Conservation (phyloP, 768 basidiomycete species). For the Mycena galericulata region DNA sequence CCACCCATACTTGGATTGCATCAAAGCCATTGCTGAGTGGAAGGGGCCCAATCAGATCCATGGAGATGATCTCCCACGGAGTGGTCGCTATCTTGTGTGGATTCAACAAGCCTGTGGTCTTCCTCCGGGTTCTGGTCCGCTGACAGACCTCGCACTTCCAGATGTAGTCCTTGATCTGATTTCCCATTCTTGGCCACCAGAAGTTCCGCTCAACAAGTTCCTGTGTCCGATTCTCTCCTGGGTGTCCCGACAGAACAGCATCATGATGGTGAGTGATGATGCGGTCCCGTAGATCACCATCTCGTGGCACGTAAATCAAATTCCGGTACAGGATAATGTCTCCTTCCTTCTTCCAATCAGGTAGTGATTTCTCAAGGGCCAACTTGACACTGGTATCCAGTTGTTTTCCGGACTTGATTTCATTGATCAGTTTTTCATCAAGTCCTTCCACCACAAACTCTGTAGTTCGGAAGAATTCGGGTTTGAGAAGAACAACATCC, state of each 20-base stretch:
- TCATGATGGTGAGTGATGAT: neutral
- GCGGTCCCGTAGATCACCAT: neutral
- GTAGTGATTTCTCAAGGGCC: neutral
- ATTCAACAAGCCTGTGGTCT: slow-evolving; percentile 1
- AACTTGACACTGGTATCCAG: neutral
- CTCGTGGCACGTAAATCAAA: neutral
- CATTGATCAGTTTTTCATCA: neutral
- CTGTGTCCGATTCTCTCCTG: too few species aligned
- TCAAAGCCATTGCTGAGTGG: neutral
- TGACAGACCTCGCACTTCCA: neutral
- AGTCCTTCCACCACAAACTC: neutral
- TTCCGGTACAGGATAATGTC: neutral
- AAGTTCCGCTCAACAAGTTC: neutral
- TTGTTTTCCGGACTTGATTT: too few species aligned
- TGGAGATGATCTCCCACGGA: slow-evolving; percentile 1
- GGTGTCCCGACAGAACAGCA: neutral
- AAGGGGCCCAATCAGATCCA: neutral
- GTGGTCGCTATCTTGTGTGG: neutral
- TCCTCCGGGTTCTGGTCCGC: neutral
- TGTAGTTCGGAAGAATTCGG: neutral
- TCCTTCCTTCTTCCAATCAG: neutral
- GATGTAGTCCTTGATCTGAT: too few species aligned
- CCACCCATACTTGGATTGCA: neutral
- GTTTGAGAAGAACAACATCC: neutral
- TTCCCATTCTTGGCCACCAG: neutral